phyloP scores from a whole-genome alignment of 1,284 basidiomycete species.

The Moesziomyces sp. region DNA sequence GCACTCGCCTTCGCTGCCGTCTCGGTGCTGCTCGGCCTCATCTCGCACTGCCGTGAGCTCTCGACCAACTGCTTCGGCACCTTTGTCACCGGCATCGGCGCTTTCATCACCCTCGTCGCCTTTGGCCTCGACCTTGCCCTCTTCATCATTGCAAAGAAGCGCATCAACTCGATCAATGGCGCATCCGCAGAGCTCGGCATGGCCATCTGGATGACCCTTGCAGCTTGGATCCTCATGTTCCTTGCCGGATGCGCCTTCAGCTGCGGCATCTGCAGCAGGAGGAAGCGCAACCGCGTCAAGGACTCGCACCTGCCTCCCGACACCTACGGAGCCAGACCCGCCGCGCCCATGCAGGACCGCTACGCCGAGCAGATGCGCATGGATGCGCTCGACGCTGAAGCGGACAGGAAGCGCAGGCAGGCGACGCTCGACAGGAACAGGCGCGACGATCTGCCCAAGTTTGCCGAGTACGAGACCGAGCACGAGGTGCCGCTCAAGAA shows the following conservation, averaged over 20 bases:
- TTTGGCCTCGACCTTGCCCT: conserved; percentile 61
- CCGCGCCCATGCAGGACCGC: conserved; percentile 18
- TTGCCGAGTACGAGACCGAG: conserved; percentile 62
- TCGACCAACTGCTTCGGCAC: conserved; percentile 49
- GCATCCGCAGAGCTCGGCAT: conserved; percentile 51
- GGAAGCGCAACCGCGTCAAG: conserved; percentile 46
- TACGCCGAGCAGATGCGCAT: conserved; percentile 62
- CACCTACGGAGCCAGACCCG: conserved; percentile 33
- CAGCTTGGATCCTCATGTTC: conserved; percentile 59
- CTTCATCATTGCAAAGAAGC: conserved; percentile 61
- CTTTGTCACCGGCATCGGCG: conserved; percentile 54
- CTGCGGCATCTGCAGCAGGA: conserved; percentile 53
- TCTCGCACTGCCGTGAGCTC: conserved; percentile 54
- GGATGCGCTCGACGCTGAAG: conserved; percentile 61
- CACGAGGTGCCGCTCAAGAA: conserved; percentile 58
- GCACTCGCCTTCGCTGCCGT: conserved; percentile 49
- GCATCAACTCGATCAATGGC: conserved; percentile 55
- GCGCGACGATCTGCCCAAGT: conserved; percentile 56
- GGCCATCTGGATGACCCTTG: conserved; percentile 62
- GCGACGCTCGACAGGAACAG: conserved; percentile 31
- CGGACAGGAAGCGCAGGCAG: conserved; percentile 54
- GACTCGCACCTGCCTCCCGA: conserved; percentile 40
- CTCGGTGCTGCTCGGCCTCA: conserved; percentile 53
- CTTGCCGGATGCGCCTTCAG: conserved; percentile 53
- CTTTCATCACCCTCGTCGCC: conserved; percentile 52